Evolutionary conservation across 179 eudicot genomes (phyloP), one percentile per base, ranked within the genome.

Genomic region (Silene noctiflora): DNA sequence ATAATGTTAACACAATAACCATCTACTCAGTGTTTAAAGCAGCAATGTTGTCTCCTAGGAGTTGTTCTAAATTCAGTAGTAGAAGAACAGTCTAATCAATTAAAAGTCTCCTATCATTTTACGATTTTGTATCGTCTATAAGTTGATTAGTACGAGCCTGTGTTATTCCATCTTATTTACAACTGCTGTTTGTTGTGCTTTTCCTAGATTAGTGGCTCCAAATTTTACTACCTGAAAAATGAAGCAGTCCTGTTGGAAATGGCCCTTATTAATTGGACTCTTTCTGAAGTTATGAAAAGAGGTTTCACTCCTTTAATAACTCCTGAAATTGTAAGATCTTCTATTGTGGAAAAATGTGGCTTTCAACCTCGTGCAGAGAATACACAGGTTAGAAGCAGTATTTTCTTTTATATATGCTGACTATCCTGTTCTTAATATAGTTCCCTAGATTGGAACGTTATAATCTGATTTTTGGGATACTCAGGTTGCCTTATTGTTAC

Each of bases 341-440:
- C 97, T 35, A 83, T 94, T 27, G 90, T 94, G 67, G 98, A 94
- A 72, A 94, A 94, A 81, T 94, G 98, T 81, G 98, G 97, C 62
- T 94, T 94, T 74, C 98, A 92, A 82, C 98, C 97, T 77, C 97
- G 97, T 69, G 98, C 89, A 80, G 88, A 88, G 76, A 94, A 92
- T 78, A 94, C 97, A 21, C 98, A 94, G 92, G 98, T 92, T 72
- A 51, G 25, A 71, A 20, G 44, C 14, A 21, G 6, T 72, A 13
- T 66, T 63, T 22, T 16, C 63, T 60, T 35, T 25, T 75, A 8
- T 56, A 20, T 19, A 27, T 74, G 14, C 6, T 24, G 17, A 62
- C 70, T 53, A 31, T 31, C 51, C 24, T 11, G 16, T 68, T 60
- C 19, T 59, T 25, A 35, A 58, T 25, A 27, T 69, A 61, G 8